Base-by-base conservation (phyloP, 2,329 filamentous ascomycete genomes). In the Fusarium sp. region DNA sequence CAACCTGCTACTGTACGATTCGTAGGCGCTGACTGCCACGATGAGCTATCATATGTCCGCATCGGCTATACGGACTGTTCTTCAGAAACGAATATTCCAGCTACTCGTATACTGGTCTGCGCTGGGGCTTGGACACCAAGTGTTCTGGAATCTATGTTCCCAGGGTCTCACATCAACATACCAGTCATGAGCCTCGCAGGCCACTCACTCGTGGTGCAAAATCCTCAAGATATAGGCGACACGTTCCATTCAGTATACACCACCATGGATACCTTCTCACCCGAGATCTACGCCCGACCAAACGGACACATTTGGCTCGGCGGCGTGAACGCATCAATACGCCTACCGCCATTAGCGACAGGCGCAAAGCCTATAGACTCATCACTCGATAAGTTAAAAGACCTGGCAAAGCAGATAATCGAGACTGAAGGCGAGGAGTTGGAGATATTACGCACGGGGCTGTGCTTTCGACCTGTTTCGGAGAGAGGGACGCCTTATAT, bases 391-490 rank as follows among this genome's bases (percentile, higher is more conserved):
- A 79, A 82, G 75, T 74, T 92, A 52, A 84, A 83, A 63, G 74
- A 77, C 11, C 83, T 85, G 22, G 85, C 87, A 7, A 78, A 75
- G 37, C 79, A 78, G 27, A 79, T 91, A 46, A 77, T 91, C 14
- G 81, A 81, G 3, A 73, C 76, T 1, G 82, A 86, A 44, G 60
- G 54, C 4, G 57, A 52, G 4, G 87, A 90, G 49, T 68, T 93
- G 18, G 84, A 92, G 69, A 79, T 92, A 14, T 76, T 93, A 13
- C 84, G 90, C 37, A 86, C 90, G 70, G 88, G 87, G 0, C 77
- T 94, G 60, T 95, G 92, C 76, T 94, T 93, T 79, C 85, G 93
- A 14, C 92, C 92, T 0, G 86, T 92, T 4, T 91, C 91, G 24
- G 80, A 83, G 2, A 85, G 83, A 53, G 92, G 91, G 0, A 83